These are phyloP conservation scores for Komagataella ulmi DNA, from an alignment of 805 yeast species.

Conservation along the genomic window DNA sequence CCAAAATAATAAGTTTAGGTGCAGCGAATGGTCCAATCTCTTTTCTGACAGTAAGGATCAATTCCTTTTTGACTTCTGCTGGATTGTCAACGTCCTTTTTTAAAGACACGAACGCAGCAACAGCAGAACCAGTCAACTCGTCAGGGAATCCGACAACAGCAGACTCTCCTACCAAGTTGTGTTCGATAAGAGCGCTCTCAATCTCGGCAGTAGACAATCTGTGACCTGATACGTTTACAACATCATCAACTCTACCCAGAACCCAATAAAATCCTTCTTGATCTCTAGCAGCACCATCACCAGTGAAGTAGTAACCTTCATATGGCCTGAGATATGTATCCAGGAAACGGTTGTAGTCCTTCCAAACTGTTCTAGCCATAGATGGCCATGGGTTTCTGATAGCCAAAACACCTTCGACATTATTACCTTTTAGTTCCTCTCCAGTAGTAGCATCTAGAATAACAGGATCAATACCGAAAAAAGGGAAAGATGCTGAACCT, in stretches of 20 bases:
- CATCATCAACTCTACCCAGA: constrained; percentile 79
- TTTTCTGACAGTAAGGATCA: constrained; percentile 57
- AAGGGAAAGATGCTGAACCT: constrained; percentile 76
- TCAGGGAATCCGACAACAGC: constrained; percentile 80
- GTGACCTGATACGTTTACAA: constrained; percentile 79
- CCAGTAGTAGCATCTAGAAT: constrained; percentile 69
- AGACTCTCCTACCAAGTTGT: constrained; percentile 55
- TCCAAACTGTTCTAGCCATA: constrained; percentile 73
- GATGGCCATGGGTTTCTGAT: constrained; percentile 73
- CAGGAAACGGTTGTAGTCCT: constrained; percentile 57
- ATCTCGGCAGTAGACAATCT: constrained; percentile 83
- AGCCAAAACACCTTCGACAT: constrained; percentile 73
- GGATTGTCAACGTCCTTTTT: constrained; percentile 35
- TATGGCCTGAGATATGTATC: constrained; percentile 79
- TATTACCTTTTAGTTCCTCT: constrained; percentile 50
- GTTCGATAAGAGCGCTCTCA: constrained; percentile 71
- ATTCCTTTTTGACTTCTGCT: constrained; percentile 42
- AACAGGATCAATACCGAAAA: constrained; percentile 67
- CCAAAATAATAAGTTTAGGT: constrained; percentile 61
- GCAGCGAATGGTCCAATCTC: constrained; percentile 85
- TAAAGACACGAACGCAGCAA: constrained; percentile 68
- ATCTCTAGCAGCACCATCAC: constrained; percentile 86
- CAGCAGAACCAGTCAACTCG: constrained; percentile 80
- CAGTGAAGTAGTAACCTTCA: constrained; percentile 74
- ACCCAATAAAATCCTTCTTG: constrained; percentile 79